Base-by-base conservation (phyloP, 176 grass and related monocot genomes). In the Rhynchospora pubera region DNA sequence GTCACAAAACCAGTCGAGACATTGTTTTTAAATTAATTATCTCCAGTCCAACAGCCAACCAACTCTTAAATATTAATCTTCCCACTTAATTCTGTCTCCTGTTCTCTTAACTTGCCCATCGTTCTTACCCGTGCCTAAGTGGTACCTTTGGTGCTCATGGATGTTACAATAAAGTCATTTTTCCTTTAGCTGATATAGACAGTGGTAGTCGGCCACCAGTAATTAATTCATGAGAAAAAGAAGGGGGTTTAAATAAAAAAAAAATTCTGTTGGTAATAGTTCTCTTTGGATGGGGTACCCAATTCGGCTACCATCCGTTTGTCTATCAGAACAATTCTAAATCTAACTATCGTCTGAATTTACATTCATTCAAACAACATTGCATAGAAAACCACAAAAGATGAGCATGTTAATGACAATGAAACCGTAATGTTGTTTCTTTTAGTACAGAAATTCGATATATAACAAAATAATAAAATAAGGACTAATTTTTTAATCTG, bases 81-180 rank as follows among this genome's bases (percentile, higher is more conserved):
- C 1, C 69, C 69, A 74, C 69, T 74, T 51, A 74, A 74, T 74
- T 51, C 69, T 24, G 69, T 74, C 69, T 74, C 19, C 21, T n/a
- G 16, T 58, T 58, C 16, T 58, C 56, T 19, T 19, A 58, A 7
- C n/a, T 39, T 74, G n/a, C 45, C 46, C 21, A 12, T 65, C 26
- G 5, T 51, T 74, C 19, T 47, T 23, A 51, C 10, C 69, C 45
- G 69, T 74, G 69, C 69, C 11, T 24, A 11, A 4, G 10, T 6
- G 21, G 45, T 23, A 14, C 11, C 43, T 10, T 50, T 73, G 19
- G 19, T 73, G 44, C 4, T 50, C 68, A 13, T 73, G 44, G 44
- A 73, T 73, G 10, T 26, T 26, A 72, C 10, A 50, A 13, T 48
- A 72, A 24, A 48, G 44, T 32, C 26, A 65, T 28, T 19, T 65